phyloP scores from a whole-genome alignment of 305 asterid genomes.

The Solanum aculeatissimum region DNA sequence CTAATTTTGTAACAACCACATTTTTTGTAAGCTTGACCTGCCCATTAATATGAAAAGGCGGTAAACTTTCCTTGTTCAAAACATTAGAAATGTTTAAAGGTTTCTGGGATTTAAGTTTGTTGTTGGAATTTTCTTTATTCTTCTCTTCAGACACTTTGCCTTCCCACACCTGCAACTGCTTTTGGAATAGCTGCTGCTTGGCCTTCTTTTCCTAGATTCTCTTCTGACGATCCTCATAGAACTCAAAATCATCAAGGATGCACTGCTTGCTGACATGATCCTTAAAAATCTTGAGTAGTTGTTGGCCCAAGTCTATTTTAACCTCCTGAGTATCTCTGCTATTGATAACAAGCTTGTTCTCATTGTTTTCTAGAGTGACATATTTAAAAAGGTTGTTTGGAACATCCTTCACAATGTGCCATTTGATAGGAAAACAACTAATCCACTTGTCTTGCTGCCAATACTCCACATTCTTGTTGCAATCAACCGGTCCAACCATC shows the following conservation, averaged over 20 bases:
- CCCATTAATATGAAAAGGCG: conserved; percentile 1
- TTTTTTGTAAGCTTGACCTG: conserved; percentile 7
- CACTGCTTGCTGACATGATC: too few relatives aligned
- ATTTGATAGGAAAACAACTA: conserved; percentile 75
- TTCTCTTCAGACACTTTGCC: conserved; percentile 35
- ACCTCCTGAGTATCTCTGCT: conserved; percentile 81
- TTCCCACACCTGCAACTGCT: conserved; percentile 36
- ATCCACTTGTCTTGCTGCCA: conserved; percentile 94
- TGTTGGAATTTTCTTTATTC: conserved; percentile 21
- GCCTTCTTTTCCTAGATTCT: too few relatives aligned
- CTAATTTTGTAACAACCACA: not conserved
- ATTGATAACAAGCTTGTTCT: conserved; percentile 60
- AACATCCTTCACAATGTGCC: conserved; percentile 76
- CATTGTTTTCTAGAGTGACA: conserved; percentile 53
- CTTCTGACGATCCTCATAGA: too few relatives aligned
- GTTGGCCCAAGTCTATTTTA: too few relatives aligned
- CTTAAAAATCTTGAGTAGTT: too few relatives aligned
- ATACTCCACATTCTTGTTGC: conserved; percentile 52
- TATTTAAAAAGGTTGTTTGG: conserved; percentile 60
- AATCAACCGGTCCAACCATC: conserved; percentile 75
- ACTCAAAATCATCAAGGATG: too few relatives aligned
- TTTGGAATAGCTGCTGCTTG: too few relatives aligned
- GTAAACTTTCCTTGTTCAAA: conserved; percentile 3
- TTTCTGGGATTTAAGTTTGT: conserved; percentile 8
- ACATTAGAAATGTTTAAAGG: conserved; percentile 9